A percentile compares a stretch with the other conserved stretches of the same genome.
Conservation (phyloP, 2,329 filamentous ascomycete species). For the Calonectria ilicicola region DNA sequence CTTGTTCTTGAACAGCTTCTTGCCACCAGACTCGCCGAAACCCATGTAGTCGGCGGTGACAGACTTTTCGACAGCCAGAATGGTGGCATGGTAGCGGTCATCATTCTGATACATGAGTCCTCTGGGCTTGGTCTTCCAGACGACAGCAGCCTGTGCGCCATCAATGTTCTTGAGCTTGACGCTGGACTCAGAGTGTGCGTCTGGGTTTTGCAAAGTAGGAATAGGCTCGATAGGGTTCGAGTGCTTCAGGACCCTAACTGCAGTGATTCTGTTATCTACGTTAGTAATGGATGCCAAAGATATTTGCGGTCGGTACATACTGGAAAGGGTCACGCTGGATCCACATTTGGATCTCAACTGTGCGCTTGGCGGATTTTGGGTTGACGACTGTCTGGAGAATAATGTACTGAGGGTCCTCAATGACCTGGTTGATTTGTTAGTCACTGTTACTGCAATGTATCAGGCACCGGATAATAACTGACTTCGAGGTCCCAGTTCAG, state of each 20-base stretch:
- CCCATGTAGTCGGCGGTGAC: constrained; percentile 10
- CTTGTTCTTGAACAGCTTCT: constrained; percentile 9
- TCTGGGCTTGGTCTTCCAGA: not conserved
- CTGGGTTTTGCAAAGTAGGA: not conserved
- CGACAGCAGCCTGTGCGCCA: not conserved
- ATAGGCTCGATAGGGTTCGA: not conserved
- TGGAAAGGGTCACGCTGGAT: not conserved
- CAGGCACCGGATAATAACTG: not conserved
- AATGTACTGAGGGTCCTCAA: not conserved
- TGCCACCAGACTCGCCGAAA: constrained; percentile 14
- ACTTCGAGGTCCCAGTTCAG: not conserved
- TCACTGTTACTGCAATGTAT: not conserved
- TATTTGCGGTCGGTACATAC: too few relatives aligned
- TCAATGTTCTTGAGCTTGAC: not conserved
- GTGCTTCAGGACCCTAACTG: not conserved
- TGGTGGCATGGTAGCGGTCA: not conserved
- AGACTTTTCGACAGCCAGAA: not conserved
- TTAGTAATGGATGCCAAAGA: not conserved
- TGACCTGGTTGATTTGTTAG: not conserved
- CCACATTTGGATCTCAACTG: not conserved
- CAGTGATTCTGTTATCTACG: not conserved
- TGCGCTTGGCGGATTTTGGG: not conserved
- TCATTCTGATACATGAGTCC: not conserved
- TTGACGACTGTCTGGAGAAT: not conserved
- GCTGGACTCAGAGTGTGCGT: not conserved